Evolutionary conservation across 1,139 yeast genomes (phyloP).

Genomic region (Hanseniaspora gamundiae): DNA sequence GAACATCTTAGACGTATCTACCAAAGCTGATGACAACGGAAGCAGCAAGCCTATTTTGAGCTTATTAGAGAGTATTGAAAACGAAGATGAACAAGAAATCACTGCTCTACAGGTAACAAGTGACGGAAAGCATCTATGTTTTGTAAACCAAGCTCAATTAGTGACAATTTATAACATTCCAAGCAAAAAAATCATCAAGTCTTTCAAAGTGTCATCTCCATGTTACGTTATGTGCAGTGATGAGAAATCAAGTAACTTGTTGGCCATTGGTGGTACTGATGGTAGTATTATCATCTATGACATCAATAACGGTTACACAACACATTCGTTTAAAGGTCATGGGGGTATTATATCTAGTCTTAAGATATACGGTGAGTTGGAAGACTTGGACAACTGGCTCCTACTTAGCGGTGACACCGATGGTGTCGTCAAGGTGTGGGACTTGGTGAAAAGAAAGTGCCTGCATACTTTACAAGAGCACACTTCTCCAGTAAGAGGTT

Average conservation of each 20-base stretch:
- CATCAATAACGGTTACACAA: slow-evolving; percentile 72
- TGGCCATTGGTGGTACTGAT: slow-evolving; percentile 93
- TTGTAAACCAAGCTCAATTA: slow-evolving; percentile 76
- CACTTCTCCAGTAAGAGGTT: slow-evolving; percentile 74
- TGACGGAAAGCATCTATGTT: slow-evolving; percentile 57
- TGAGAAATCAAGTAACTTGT: slow-evolving; percentile 57
- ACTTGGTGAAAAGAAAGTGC: slow-evolving; percentile 68
- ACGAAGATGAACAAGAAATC: slow-evolving; percentile 69
- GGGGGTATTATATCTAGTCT: slow-evolving; percentile 83
- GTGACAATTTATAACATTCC: slow-evolving; percentile 43
- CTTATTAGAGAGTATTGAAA: slow-evolving; percentile 52
- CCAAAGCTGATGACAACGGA: slow-evolving; percentile 22
- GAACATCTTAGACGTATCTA: slow-evolving; percentile 48
- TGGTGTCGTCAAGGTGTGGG: slow-evolving; percentile 83
- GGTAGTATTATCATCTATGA: slow-evolving; percentile 92
- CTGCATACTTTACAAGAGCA: slow-evolving; percentile 60
- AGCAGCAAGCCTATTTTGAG: slow-evolving; percentile 22
- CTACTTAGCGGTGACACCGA: slow-evolving; percentile 80
- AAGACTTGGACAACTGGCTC: slow-evolving; percentile 58
- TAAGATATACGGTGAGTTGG: slow-evolving; percentile 55
- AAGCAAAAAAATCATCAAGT: slow-evolving; percentile 38
- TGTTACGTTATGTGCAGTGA: slow-evolving; percentile 71
- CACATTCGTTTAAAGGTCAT: slow-evolving; percentile 89
- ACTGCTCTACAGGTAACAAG: slow-evolving; percentile 70
- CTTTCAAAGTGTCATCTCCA: slow-evolving; percentile 59